Evolutionary conservation across 164 flowering plant genomes (phyloP).

Genomic region (Warburgia ugandensis): DNA sequence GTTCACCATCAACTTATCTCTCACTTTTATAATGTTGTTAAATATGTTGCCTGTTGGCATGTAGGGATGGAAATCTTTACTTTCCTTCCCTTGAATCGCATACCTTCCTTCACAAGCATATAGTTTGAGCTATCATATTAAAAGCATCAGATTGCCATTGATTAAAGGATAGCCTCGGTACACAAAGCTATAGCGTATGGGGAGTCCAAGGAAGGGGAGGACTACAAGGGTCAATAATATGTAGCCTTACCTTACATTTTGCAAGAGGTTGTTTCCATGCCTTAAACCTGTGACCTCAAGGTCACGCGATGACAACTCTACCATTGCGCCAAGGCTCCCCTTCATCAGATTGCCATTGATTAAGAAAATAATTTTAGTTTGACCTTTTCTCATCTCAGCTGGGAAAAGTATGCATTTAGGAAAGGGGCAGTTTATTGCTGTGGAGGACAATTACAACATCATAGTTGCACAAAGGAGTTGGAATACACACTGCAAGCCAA

Average conservation of each 20-base stretch:
- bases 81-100: constrained; percentile 59
- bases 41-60: constrained; percentile 32
- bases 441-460: constrained; percentile 92
- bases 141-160: background rate
- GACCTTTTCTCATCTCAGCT: constrained; percentile 65
- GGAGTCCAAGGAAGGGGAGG: no score
- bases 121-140: background rate
- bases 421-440: constrained; percentile 56
- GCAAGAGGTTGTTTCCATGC: no score
- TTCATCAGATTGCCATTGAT: no score
- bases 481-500: constrained; percentile 61
- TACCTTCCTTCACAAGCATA: constrained; percentile 38
- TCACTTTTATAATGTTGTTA: constrained; percentile 33
- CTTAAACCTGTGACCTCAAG: no score
- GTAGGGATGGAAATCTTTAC: constrained; percentile 61
- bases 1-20: constrained; percentile 58
- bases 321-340: no score
- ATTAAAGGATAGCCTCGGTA: no score
- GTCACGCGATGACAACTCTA: no score
- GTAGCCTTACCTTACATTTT: no score
- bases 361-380: background rate
- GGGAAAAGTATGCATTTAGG: constrained; percentile 84
- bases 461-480: constrained; percentile 80
- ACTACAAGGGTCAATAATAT: no score
- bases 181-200: no score